phyloP scores from a whole-genome alignment of 2,329 filamentous ascomycete genomes.

The Cryphonectria radicalis region DNA sequence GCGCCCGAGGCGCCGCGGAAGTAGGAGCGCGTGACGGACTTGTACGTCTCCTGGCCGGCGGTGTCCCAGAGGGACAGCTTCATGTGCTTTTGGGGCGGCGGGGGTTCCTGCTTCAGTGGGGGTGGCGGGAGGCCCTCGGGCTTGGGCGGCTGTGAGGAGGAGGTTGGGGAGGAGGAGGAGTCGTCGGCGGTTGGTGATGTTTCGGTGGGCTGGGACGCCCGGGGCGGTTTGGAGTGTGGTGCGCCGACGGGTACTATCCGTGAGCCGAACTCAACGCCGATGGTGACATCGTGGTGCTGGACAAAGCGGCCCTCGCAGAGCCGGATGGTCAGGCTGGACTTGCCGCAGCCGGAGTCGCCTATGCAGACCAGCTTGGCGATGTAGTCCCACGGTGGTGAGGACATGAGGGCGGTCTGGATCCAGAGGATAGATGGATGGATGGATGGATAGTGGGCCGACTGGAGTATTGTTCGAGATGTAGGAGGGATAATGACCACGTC shows the following conservation, averaged over 20 bases:
- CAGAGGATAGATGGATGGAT: constrained; percentile 20
- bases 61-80: constrained; percentile 96
- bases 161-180: neutral
- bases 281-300: constrained; percentile 93
- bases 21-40: constrained; percentile 91
- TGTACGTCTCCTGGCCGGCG: constrained; percentile 96
- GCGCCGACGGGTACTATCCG: constrained; percentile 90
- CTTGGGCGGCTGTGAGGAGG: constrained; percentile 2
- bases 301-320: constrained; percentile 97
- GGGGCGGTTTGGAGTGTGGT: constrained; percentile 61
- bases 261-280: constrained; percentile 94
- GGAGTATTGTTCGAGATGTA: neutral
- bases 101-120: constrained; percentile 39
- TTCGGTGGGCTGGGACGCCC: constrained; percentile 23
- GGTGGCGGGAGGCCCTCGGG: constrained; percentile 57
- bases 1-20: constrained; percentile 76
- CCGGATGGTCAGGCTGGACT: constrained; percentile 90
- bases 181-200: constrained; percentile 25
- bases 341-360: constrained; percentile 94
- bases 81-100: constrained; percentile 73
- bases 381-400: constrained; percentile 86
- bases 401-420: constrained; percentile 47
- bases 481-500: neutral
- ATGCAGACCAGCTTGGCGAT: constrained; percentile 99
- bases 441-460: neutral